A percentile compares a stretch with the other conserved stretches of the same genome.
Conservation (phyloP, 2,329 filamentous ascomycete species). For the Fusarium azukiicola region DNA sequence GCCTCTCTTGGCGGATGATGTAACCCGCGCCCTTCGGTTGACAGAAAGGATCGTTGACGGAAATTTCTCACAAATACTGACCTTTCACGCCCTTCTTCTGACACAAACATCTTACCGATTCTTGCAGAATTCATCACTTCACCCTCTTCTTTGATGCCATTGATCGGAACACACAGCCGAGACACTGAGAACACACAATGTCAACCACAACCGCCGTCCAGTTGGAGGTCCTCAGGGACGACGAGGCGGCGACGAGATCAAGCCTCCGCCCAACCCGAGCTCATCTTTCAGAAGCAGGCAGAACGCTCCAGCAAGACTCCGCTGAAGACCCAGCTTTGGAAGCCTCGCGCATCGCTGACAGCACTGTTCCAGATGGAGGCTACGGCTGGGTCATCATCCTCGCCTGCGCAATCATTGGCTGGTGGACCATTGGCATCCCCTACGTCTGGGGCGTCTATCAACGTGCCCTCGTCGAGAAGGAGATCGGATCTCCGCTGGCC, state of each 20-base stretch:
- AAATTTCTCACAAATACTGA: not conserved
- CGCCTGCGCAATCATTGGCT: constrained; percentile 51
- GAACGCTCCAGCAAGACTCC: not conserved
- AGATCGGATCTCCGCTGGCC: constrained; percentile 70
- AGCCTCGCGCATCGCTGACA: constrained; percentile 48
- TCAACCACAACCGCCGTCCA: constrained; percentile 43
- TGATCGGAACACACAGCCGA: not conserved
- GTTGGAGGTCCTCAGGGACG: constrained; percentile 38
- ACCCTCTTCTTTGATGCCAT: not conserved
- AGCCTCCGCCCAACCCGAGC: constrained; percentile 35
- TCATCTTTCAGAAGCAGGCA: constrained; percentile 13
- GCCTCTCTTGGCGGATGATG: constrained; percentile 25
- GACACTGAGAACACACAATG: constrained; percentile 19
- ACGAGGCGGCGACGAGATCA: constrained; percentile 18
- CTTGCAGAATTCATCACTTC: not conserved
- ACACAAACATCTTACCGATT: not conserved
- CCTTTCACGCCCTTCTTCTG: not conserved
- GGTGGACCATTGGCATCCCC: constrained; percentile 78
- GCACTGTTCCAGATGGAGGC: constrained; percentile 53
- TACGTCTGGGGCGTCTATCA: constrained; percentile 83
- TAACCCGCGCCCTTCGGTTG: constrained; percentile 40
- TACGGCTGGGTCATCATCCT: constrained; percentile 54
- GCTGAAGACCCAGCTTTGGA: constrained; percentile 46
- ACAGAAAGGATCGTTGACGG: constrained; percentile 16
- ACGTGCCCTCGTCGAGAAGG: constrained; percentile 72